phyloP scores from a whole-genome alignment of 345 rosid species.

The Brassica incana region DNA sequence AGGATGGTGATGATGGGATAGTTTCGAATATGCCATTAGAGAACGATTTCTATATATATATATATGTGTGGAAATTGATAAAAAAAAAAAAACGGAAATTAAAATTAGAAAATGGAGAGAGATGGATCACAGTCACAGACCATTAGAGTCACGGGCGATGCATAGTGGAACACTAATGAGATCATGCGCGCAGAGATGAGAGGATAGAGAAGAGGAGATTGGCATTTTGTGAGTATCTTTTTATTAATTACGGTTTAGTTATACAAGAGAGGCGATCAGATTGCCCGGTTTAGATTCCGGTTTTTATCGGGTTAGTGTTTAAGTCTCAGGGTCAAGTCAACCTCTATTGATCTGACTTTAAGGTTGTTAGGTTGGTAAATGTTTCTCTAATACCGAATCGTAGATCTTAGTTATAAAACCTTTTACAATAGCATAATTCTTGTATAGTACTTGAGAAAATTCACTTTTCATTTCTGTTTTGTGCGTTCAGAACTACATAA shows the following conservation, averaged over 20 bases:
- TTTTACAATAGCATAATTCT: too few species aligned
- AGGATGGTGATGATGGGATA: neutral
- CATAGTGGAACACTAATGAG: constrained; percentile 34
- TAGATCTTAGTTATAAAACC: neutral
- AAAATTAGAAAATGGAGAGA: neutral
- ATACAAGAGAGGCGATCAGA: neutral
- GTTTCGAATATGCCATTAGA: constrained; percentile 37
- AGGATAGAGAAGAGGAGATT: constrained; percentile 7
- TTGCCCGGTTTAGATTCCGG: constrained; percentile 24
- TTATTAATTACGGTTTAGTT: neutral
- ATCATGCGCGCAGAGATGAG: constrained; percentile 39
- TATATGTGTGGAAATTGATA: neutral
- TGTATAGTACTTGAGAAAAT: too few species aligned
- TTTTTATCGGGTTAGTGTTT: constrained; percentile 5
- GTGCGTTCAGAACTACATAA: too few species aligned
- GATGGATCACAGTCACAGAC: constrained; percentile 34
- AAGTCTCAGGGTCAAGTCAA: neutral
- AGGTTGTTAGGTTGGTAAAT: constrained; percentile 3
- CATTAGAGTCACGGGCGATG: constrained; percentile 41
- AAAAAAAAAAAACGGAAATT: neutral
- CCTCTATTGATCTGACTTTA: neutral
- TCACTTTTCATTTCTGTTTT: too few species aligned
- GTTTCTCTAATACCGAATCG: neutral
- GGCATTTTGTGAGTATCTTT: constrained; percentile 24
- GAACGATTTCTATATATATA: constrained; percentile 4